These are phyloP conservation scores for Gossypium raimondii DNA, from an alignment of 345 rosid genomes.

Conservation along the genomic window DNA sequence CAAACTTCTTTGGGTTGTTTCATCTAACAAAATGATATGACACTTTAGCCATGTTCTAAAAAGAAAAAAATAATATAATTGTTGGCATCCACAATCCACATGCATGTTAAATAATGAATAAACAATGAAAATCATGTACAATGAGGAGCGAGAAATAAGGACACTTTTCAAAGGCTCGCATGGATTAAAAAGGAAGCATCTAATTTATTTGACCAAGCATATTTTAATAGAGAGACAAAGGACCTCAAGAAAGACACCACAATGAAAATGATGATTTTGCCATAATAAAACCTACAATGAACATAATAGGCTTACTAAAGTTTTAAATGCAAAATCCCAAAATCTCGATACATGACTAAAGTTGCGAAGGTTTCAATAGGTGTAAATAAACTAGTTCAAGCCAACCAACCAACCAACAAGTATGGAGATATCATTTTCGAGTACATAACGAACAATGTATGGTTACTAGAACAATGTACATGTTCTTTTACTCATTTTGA, in stretches of 20 bases:
- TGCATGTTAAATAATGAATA: neutral
- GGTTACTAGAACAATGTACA: neutral
- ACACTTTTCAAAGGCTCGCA: too few relatives aligned
- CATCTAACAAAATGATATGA: slow-evolving; percentile 87
- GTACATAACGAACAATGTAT: neutral
- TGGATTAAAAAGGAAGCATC: too few relatives aligned
- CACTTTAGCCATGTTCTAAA: slow-evolving; percentile 84
- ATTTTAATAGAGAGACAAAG: neutral
- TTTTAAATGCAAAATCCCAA: neutral
- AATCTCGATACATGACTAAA: neutral
- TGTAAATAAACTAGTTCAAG: slow-evolving; percentile 3
- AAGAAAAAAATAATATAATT: slow-evolving; percentile 12
- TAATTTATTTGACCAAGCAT: too few relatives aligned
- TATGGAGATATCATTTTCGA: neutral
- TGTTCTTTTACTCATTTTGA: neutral
- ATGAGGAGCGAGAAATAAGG: neutral
- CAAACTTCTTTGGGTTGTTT: slow-evolving; percentile 62
- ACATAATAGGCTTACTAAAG: neutral
- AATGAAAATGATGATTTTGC: too few relatives aligned
- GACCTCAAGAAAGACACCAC: neutral
- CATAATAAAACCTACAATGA: neutral
- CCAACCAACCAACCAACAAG: neutral
- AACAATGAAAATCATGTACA: slow-evolving; percentile 1
- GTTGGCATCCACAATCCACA: neutral
- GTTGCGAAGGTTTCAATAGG: neutral